Conservation (phyloP, 2,329 filamentous ascomycete genomes). For the Xylaria sp. region DNA sequence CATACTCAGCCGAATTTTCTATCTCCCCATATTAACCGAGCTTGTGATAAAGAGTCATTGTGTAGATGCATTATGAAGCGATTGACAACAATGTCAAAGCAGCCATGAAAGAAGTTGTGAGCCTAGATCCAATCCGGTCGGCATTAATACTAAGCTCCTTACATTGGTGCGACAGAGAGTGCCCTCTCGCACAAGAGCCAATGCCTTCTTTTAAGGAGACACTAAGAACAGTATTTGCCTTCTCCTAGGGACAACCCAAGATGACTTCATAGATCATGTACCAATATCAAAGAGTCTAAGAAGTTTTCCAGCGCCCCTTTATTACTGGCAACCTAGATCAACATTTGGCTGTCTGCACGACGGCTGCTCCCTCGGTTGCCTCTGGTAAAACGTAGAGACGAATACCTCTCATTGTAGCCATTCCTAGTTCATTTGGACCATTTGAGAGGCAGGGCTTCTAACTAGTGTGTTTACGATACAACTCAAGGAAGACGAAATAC, state of each 20-base stretch:
- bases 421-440: neutral
- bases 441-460: neutral
- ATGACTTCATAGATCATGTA: constrained; percentile 18
- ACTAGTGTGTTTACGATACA: neutral
- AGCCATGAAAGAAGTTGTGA: constrained; percentile 38
- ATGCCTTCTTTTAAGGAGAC: constrained; percentile 21
- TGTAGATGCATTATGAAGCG: constrained; percentile 32
- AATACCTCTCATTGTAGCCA: neutral
- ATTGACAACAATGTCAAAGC: constrained; percentile 45
- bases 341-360: neutral
- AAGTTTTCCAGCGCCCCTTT: constrained; percentile 27
- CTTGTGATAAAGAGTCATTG: constrained; percentile 48
- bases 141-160: constrained; percentile 18
- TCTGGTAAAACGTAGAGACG: neutral
- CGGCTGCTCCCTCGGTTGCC: neutral
- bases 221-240: constrained; percentile 13
- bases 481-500: neutral
- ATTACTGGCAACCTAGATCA: constrained; percentile 7
- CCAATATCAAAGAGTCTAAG: constrained; percentile 22
- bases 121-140: constrained; percentile 43
- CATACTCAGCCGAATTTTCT: constrained; percentile 15
- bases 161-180: neutral
- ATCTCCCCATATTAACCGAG: constrained; percentile 42
- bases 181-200: constrained; percentile 27
- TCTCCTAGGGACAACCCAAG: constrained; percentile 22